These are phyloP conservation scores for Picea abies DNA, from an alignment of 83 land plant species.

Conservation along the genomic window DNA sequence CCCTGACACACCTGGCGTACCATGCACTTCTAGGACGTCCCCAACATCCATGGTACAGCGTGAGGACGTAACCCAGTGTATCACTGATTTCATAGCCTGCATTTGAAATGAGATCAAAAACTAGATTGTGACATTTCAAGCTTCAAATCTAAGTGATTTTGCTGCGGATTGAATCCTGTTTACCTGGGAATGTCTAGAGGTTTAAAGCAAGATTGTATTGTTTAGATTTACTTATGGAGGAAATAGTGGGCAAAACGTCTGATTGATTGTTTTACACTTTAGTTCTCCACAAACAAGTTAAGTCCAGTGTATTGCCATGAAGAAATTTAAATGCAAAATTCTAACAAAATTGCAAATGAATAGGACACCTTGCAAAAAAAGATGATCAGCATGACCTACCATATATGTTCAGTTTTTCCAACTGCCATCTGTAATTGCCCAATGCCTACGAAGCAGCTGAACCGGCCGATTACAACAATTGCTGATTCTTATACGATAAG, in stretches of 20 bases:
- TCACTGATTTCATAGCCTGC: too few relatives aligned
- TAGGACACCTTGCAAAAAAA: neutral
- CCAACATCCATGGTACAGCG: too few relatives aligned
- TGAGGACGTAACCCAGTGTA: too few relatives aligned
- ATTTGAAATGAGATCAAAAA: neutral
- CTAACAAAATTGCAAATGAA: neutral
- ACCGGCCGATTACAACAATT: slow-evolving; percentile 70
- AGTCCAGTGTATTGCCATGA: neutral
- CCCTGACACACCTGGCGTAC: too few relatives aligned
- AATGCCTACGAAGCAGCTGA: slow-evolving; percentile 77
- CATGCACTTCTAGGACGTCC: too few relatives aligned
- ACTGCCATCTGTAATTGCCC: slow-evolving; percentile 83
- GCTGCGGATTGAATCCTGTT: neutral
- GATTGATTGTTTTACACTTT: neutral
- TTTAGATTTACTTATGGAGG: neutral
- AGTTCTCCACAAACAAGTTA: neutral
- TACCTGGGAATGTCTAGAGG: slow-evolving; percentile 1
- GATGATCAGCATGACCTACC: slow-evolving; percentile 34
- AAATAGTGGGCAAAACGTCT: neutral
- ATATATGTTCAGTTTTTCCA: slow-evolving; percentile 73
- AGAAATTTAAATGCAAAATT: neutral
- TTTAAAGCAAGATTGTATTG: neutral
- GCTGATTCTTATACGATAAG: slow-evolving; percentile 77
- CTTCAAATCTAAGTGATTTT: neutral
- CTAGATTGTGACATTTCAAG: neutral